Evolutionary conservation across 1,139 yeast genomes (phyloP).

Genomic region (Candida albicans): DNA sequence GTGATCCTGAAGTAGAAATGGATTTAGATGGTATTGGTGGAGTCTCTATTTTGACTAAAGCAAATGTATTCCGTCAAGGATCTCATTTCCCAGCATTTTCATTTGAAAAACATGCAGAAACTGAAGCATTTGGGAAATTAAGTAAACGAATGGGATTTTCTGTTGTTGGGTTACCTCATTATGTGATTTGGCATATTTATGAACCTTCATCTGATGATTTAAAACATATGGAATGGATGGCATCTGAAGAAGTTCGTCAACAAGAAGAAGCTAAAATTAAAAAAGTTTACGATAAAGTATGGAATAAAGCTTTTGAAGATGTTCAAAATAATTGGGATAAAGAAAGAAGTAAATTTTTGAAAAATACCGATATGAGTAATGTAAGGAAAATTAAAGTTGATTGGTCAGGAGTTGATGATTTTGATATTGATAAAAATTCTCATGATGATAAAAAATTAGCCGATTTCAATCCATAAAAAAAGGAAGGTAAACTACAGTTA

Average conservation of each 20-base stretch:
- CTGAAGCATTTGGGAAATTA: constrained; percentile 90
- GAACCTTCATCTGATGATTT: constrained; percentile 86
- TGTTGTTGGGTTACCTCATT: constrained; percentile 84
- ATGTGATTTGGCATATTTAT: constrained; percentile 89
- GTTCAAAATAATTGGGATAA: constrained; percentile 66
- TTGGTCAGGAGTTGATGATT: constrained; percentile 64
- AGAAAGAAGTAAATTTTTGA: constrained; percentile 66
- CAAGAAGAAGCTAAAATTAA: constrained; percentile 64
- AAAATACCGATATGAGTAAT: constrained; percentile 65
- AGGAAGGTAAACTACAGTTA: too few relatives aligned
- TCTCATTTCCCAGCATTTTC: constrained; percentile 90
- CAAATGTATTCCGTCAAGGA: constrained; percentile 76
- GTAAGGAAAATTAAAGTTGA: constrained; percentile 56
- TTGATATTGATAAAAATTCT: constrained; percentile 30
- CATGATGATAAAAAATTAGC: constrained; percentile 37
- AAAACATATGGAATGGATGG: constrained; percentile 97
- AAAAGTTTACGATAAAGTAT: constrained; percentile 70
- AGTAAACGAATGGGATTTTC: constrained; percentile 78
- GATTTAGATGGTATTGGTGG: constrained; percentile 92
- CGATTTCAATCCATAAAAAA: constrained; percentile 39
- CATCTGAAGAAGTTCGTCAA: constrained; percentile 79
- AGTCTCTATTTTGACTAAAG: constrained; percentile 79
- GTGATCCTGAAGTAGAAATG: constrained; percentile 84
- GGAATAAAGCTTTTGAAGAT: constrained; percentile 77
- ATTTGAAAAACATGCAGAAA: constrained; percentile 88